Evolutionary conservation across 768 basidiomycete genomes (phyloP), one percentile per base, ranked within the genome.

Genomic region (Termitomyces eurrhizus): DNA sequence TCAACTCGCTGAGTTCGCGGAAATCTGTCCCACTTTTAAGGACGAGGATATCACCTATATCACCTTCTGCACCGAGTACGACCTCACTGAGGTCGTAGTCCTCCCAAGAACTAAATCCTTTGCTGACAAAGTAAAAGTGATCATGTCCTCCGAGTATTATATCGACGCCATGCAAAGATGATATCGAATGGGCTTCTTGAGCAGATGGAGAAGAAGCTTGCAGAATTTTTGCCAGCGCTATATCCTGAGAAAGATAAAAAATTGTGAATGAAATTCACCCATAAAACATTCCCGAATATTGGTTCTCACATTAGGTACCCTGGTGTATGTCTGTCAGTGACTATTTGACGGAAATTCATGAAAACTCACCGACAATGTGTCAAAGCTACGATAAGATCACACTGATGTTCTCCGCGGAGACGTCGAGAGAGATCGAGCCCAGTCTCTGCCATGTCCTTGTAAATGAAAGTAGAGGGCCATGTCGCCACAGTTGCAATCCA

Each of bases 1-100:
- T 77, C 48, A 94, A 75, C 62, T 92, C 90, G 55, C 91, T 92
- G 37, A 95, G 75, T 63, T 95, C 93, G 41, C 90, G 83, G 69
- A 96, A 96, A 73, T 96, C 93, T 2, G 88, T 90, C 8, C 94
- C 94, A 67, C 91, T 93, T 73, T 95, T 95, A 61, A 94, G 76
- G 21, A 90, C 78, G 21, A 92, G 75, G 35, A 90, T 77, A 52
- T 90, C 85, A 4, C 90, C 90, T 1, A 82, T 67, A 64, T 92
- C 91, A n/a, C 74, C 77, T 66, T 92, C 89, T 7, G 85, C 84
- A 33, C 90, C 93, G 16, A 88, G 79, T 33, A 82, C 79, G 4
- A 76, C 70, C 48, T 78, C 65, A 3, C 70, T 73, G 21, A 78
- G 68, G 63, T 92, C 83, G 61, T 85, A 88, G 56, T 78, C 81